Evolutionary conservation across 108 stramenopile genomes (phyloP).

Genomic region (Halocafeteria seosinensis): DNA sequence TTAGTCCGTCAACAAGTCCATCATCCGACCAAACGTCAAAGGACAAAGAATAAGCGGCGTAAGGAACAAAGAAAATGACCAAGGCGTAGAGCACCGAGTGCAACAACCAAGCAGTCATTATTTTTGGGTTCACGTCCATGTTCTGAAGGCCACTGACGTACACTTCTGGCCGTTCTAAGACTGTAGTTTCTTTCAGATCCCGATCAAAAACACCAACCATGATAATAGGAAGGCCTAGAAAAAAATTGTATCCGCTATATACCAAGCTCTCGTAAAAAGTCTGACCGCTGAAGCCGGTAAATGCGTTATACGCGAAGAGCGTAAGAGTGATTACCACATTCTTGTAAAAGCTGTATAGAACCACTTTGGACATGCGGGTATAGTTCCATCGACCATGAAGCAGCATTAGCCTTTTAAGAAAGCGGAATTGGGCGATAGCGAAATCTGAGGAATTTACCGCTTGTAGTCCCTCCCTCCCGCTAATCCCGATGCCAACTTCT

Average conservation of each 20-base stretch:
- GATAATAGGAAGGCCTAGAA: constrained; percentile 35
- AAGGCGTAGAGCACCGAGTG: constrained; percentile 5
- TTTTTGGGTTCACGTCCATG: neutral
- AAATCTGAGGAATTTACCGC: constrained; percentile 64
- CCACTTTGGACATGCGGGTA: constrained; percentile 25
- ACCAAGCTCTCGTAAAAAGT: constrained; percentile 23
- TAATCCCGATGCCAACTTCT: constrained; percentile 77
- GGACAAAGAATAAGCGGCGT: neutral
- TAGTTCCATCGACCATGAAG: constrained; percentile 38
- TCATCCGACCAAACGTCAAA: neutral
- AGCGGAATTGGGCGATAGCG: constrained; percentile 38
- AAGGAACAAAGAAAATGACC: neutral
- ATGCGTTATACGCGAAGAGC: constrained; percentile 24
- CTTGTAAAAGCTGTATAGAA: constrained; percentile 49
- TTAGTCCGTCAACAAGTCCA: neutral
- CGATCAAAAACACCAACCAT: constrained; percentile 40
- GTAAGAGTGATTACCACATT: constrained; percentile 41
- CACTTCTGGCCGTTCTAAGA: constrained; percentile 21
- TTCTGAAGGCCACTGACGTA: constrained; percentile 16
- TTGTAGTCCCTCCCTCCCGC: constrained; percentile 82
- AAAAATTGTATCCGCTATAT: constrained; percentile 33
- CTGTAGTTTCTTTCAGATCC: constrained; percentile 19
- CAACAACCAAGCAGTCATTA: neutral
- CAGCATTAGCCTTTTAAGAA: constrained; percentile 22
- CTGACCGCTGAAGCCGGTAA: constrained; percentile 29